A percentile compares a stretch with the other conserved stretches of the same genome.
Conservation (phyloP, 2,329 filamentous ascomycete genomes). For the Paraphaeosphaeria minitans region DNA sequence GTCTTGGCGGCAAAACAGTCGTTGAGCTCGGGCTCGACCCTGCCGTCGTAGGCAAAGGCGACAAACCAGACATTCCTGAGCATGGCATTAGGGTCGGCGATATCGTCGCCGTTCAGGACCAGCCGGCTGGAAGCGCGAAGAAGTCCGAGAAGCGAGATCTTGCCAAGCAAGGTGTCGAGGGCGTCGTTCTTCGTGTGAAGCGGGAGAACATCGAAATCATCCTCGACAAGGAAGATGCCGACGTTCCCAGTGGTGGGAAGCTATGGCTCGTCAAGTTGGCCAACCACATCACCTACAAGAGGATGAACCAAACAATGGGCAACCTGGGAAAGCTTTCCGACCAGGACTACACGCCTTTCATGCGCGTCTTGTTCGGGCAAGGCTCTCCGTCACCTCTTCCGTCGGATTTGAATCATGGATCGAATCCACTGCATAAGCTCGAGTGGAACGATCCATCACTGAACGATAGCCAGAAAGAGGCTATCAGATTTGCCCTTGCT, state of each 20-base stretch:
- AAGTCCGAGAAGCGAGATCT: constrained; percentile 74
- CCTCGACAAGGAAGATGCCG: constrained; percentile 66
- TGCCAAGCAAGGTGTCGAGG: constrained; percentile 69
- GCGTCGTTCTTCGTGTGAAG: constrained; percentile 71
- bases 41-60: constrained; percentile 60
- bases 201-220: constrained; percentile 67
- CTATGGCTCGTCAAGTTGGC: constrained; percentile 70
- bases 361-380: constrained; percentile 65
- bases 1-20: constrained; percentile 87
- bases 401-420: constrained; percentile 50
- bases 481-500: constrained; percentile 79
- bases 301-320: constrained; percentile 69
- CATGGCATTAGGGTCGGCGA: constrained; percentile 79
- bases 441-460: constrained; percentile 62
- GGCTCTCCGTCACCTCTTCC: constrained; percentile 58
- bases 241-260: constrained; percentile 59
- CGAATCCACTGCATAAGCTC: constrained; percentile 50
- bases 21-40: constrained; percentile 77
- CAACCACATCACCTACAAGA: constrained; percentile 69
- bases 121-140: constrained; percentile 71
- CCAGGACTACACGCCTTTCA: constrained; percentile 62
- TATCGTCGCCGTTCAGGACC: constrained; percentile 76
- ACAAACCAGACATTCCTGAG: constrained; percentile 65
- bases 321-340: constrained; percentile 61
- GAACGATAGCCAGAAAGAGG: constrained; percentile 67